A percentile compares a stretch with the other conserved stretches of the same genome.
These are phyloP conservation scores for Polytrichum formosum DNA, from an alignment of 225 moss, liverwort and hornwort genomes.

Conservation along the genomic window DNA sequence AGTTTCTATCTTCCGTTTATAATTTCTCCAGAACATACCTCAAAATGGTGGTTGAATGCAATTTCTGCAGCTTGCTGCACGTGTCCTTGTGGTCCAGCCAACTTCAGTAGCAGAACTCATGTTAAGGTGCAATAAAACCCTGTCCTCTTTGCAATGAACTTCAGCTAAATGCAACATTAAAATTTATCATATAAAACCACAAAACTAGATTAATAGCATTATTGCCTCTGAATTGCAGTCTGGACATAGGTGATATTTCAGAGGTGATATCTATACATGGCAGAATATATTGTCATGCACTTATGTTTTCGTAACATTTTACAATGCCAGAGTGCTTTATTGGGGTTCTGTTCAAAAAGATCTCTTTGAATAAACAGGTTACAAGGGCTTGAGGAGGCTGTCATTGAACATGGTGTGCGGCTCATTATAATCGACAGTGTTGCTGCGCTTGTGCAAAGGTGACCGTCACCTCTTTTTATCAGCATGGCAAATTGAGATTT, in stretches of 20 bases:
- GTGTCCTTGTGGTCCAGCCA: conserved; percentile 70
- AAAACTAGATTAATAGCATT: no score
- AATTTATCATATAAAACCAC: no score
- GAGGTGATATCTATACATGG: no score
- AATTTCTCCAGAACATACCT: background rate
- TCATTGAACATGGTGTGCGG: conserved; percentile 48
- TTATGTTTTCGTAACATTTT: background rate
- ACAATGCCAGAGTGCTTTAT: background rate
- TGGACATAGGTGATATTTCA: background rate
- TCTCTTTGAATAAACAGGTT: conserved; percentile 31
- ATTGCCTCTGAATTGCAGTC: no score
- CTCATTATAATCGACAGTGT: conserved; percentile 72
- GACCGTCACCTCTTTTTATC: background rate
- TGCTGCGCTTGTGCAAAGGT: conserved; percentile 70
- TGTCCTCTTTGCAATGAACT: background rate
- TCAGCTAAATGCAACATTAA: no score
- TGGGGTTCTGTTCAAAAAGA: background rate
- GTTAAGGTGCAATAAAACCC: conserved; percentile 41
- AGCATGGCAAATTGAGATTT: no score
- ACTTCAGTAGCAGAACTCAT: conserved; percentile 61
- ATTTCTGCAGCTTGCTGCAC: conserved; percentile 62
- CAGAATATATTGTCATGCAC: no score
- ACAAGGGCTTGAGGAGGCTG: conserved; percentile 55
- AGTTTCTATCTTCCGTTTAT: background rate
- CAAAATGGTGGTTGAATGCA: conserved; percentile 4